phyloP scores from a whole-genome alignment of 345 rosid genomes.

The Firmiana major region DNA sequence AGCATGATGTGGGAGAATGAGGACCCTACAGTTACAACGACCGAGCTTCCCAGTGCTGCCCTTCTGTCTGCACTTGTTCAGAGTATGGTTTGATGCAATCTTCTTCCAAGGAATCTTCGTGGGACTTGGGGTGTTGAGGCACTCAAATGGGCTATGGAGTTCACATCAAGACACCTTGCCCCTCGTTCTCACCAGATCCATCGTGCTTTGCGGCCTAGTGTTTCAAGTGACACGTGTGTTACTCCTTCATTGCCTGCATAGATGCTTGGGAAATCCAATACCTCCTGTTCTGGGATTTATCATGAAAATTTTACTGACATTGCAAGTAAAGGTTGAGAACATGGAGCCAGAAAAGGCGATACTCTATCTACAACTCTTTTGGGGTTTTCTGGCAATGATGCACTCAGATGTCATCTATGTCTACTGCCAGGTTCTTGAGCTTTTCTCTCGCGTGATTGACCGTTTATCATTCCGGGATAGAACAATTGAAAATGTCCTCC shows the following conservation, averaged over 20 bases:
- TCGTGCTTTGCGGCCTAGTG: constrained; percentile 92
- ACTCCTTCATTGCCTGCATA: constrained; percentile 90
- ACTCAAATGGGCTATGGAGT: constrained; percentile 99
- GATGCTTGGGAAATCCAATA: constrained; percentile 92
- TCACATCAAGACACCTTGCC: constrained; percentile 95
- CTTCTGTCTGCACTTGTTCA: constrained; percentile 94
- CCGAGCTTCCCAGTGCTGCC: constrained; percentile 95
- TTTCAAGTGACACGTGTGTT: constrained; percentile 88
- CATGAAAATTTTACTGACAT: constrained; percentile 87
- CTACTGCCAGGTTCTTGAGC: constrained; percentile 97
- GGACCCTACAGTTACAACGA: constrained; percentile 79
- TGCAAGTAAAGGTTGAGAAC: constrained; percentile 98
- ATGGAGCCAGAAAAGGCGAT: constrained; percentile 99
- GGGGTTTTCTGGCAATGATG: constrained; percentile 99
- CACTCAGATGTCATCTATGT: constrained; percentile 96
- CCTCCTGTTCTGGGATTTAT: constrained; percentile 93
- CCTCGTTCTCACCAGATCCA: constrained; percentile 98
- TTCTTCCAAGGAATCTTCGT: constrained; percentile 97
- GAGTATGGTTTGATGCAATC: constrained; percentile 99
- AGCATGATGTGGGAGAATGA: constrained; percentile 99
- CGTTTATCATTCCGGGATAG: constrained; percentile 82
- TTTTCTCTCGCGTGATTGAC: constrained; percentile 84
- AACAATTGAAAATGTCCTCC: constrained; percentile 93
- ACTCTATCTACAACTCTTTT: constrained; percentile 93
- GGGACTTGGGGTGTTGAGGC: constrained; percentile 99